Evolutionary conservation across 768 basidiomycete species (phyloP).

Genomic region (Paxillus rubicundulus): DNA sequence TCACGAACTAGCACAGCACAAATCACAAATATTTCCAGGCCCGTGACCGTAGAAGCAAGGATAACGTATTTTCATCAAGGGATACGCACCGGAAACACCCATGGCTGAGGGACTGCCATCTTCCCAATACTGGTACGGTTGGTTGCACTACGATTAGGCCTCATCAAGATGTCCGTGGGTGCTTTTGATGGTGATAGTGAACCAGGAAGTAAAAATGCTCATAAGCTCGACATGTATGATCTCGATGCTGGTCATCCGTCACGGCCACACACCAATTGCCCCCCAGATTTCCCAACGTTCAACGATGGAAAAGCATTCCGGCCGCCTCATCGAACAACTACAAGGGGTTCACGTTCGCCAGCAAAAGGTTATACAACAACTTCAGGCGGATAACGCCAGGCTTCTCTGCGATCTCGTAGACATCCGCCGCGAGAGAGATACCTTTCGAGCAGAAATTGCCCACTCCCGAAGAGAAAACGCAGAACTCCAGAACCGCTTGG

Average conservation of each 20-base stretch:
- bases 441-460: conserved; percentile 20
- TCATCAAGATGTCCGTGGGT: neutral
- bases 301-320: conserved; percentile 10
- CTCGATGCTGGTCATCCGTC: neutral
- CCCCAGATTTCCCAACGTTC: too few relatives aligned
- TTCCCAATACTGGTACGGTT: neutral
- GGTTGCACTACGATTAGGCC: neutral
- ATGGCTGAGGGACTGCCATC: neutral
- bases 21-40: neutral
- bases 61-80: neutral
- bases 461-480: conserved; percentile 19
- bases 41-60: neutral
- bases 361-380: conserved; percentile 23
- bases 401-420: conserved; percentile 24
- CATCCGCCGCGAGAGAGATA: conserved; percentile 27
- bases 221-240: neutral
- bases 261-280: too few relatives aligned
- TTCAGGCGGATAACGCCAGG: conserved; percentile 25
- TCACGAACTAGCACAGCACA: neutral
- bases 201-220: neutral
- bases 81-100: neutral
- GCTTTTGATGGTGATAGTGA: conserved; percentile 1
- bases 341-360: conserved; percentile 24
- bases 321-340: conserved; percentile 24
- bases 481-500: conserved; percentile 20